phyloP scores from a whole-genome alignment of 495 filamentous ascomycete species.

The Parathielavia hyrcaniae region DNA sequence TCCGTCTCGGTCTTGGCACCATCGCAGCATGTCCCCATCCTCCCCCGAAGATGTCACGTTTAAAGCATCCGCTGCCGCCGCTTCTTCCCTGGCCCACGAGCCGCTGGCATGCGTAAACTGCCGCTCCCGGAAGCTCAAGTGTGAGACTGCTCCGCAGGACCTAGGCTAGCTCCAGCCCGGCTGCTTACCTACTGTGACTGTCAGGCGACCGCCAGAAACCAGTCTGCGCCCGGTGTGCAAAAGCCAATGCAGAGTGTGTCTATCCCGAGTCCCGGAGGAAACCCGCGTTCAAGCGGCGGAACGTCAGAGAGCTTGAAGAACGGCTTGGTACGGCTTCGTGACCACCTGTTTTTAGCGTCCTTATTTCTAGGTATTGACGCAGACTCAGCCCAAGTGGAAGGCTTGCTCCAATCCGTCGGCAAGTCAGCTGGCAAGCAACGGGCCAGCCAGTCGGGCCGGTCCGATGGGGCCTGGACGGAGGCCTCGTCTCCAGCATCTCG shows the following conservation, averaged over 20 bases:
- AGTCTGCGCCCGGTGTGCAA: slow-evolving; percentile 66
- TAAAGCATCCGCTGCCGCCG: slow-evolving; percentile 4
- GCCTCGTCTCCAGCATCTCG: slow-evolving; percentile 4
- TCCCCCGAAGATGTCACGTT: slow-evolving; percentile 17
- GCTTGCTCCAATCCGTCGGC: slow-evolving; percentile 35
- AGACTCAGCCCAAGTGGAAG: slow-evolving; percentile 43
- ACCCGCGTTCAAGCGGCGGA: slow-evolving; percentile 80
- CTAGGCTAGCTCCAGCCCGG: not conserved
- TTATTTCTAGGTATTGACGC: slow-evolving; percentile 1
- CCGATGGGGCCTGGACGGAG: not conserved
- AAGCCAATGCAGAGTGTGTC: slow-evolving; percentile 63
- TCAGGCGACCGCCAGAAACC: slow-evolving; percentile 55
- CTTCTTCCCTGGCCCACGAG: slow-evolving; percentile 14
- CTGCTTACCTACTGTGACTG: slow-evolving; percentile 17
- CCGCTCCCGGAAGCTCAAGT: slow-evolving; percentile 58
- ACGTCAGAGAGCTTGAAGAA: slow-evolving; percentile 80
- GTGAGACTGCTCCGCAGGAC: slow-evolving; percentile 26
- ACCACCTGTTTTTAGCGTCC: not conserved
- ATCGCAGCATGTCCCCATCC: slow-evolving; percentile 17
- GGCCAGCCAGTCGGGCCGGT: not conserved
- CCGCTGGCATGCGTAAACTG: slow-evolving; percentile 52
- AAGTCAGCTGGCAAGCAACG: slow-evolving; percentile 28
- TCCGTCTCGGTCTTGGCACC: slow-evolving; percentile 12
- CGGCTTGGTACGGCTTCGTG: slow-evolving; percentile 53
- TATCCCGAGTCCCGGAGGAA: slow-evolving; percentile 83